Conservation (phyloP, 208 protist genomes). For the Kentomonas sorsogonicus region DNA sequence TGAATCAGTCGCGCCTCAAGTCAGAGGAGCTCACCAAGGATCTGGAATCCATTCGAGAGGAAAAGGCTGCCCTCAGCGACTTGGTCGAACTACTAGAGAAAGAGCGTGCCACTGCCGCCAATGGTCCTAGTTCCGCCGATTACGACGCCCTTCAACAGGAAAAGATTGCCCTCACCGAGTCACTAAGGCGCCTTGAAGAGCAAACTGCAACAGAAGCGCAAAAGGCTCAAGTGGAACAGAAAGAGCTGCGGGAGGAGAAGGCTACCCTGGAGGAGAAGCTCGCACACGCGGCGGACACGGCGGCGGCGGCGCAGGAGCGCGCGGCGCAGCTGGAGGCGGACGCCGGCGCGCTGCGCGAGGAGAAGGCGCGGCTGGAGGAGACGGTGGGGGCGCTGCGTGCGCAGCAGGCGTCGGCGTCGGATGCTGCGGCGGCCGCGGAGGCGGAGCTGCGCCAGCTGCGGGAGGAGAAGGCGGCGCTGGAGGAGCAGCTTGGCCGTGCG, state of each 20-base stretch:
- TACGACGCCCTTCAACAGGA: too few relatives aligned
- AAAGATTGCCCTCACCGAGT: too few relatives aligned
- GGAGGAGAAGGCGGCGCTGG: neutral
- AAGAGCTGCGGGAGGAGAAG: neutral
- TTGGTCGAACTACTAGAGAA: neutral
- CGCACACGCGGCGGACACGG: neutral
- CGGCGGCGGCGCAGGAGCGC: neutral
- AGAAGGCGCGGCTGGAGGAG: too few relatives aligned
- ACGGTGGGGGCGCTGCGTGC: too few relatives aligned
- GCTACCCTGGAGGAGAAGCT: neutral
- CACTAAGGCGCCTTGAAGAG: too few relatives aligned
- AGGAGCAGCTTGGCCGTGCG: too few relatives aligned
- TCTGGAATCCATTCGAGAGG: too few relatives aligned
- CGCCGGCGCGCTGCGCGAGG: too few relatives aligned
- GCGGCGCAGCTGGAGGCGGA: neutral
- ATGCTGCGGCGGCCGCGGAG: neutral
- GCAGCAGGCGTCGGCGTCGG: neutral
- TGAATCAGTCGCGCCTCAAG: too few relatives aligned
- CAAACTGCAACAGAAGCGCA: conserved; percentile 11
- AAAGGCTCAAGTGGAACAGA: conserved; percentile 5
- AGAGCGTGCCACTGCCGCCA: neutral
- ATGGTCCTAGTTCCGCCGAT: neutral
- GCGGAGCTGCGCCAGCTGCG: neutral
- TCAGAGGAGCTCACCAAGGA: too few relatives aligned
- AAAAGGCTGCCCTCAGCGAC: neutral